Conservation (phyloP, 1,284 basidiomycete species). For the Boletus subluridellus region DNA sequence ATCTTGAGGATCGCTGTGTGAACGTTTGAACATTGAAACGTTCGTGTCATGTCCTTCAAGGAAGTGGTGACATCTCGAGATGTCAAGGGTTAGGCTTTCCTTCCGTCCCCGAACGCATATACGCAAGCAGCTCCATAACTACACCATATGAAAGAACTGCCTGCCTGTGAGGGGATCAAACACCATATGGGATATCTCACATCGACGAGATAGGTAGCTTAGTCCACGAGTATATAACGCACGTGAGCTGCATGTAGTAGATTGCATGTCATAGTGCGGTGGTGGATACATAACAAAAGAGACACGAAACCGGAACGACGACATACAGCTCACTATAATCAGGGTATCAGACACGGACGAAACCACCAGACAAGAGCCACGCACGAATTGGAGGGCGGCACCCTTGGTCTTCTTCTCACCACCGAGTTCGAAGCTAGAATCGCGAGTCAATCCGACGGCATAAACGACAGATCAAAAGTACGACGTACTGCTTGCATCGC, state of each 20-base stretch:
- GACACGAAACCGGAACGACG: conserved; percentile 15
- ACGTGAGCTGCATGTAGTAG: conserved; percentile 19
- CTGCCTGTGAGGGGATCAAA: not conserved
- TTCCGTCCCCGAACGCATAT: not conserved
- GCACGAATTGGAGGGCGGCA: conserved; percentile 86
- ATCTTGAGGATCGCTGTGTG: too few species aligned
- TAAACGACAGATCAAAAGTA: not conserved
- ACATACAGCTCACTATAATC: conserved; percentile 24
- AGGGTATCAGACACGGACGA: conserved; percentile 5
- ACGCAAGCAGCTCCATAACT: not conserved
- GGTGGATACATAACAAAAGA: conserved; percentile 29
- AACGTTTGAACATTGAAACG: too few species aligned
- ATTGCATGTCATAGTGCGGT: conserved; percentile 28
- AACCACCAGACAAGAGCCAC: conserved; percentile 36
- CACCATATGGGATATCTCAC: not conserved
- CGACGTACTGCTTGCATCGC: conserved; percentile 95
- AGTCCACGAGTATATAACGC: not conserved
- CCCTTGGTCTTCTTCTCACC: conserved; percentile 99
- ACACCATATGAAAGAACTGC: not conserved
- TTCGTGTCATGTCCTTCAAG: not conserved
- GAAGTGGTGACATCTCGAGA: not conserved
- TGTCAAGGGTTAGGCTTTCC: not conserved
- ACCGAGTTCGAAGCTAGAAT: conserved; percentile 89
- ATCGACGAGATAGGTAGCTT: not conserved
- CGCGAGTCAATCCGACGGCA: conserved; percentile 23